These are phyloP conservation scores for Pulveroboletus sp. DNA, from an alignment of 768 basidiomycete species.

Conservation along the genomic window DNA sequence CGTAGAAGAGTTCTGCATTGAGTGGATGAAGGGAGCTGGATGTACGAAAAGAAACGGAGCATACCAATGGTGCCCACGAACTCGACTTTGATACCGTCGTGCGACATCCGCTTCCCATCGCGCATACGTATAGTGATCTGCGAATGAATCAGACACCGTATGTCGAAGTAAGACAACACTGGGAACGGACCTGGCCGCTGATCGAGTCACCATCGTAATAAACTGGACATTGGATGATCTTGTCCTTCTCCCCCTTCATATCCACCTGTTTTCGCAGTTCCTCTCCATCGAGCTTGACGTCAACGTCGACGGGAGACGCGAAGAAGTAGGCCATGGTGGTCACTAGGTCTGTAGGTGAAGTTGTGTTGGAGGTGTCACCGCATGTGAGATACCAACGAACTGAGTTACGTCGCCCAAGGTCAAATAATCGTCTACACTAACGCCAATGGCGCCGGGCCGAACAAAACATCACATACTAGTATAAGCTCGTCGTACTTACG, in stretches of 20 bases:
- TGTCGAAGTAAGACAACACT: background rate
- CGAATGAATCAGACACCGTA: background rate
- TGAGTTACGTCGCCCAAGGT: background rate
- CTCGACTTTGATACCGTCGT: constrained; percentile 97
- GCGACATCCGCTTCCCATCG: constrained; percentile 91
- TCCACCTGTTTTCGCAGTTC: constrained; percentile 87
- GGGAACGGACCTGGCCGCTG: constrained; percentile 65
- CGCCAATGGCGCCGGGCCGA: no score
- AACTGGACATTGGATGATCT: constrained; percentile 78
- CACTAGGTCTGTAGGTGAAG: background rate
- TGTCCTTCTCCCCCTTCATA: constrained; percentile 86
- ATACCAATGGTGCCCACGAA: constrained; percentile 93
- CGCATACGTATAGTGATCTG: constrained; percentile 85
- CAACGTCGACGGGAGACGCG: constrained; percentile 84
- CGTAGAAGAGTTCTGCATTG: constrained; percentile 77
- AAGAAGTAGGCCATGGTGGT: constrained; percentile 79
- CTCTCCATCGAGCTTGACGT: constrained; percentile 84
- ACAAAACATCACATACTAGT: no score
- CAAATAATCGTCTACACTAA: no score
- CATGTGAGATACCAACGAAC: no score
- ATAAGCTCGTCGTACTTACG: no score
- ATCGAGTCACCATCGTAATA: constrained; percentile 97
- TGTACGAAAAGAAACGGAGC: constrained; percentile 23
- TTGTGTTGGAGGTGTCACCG: no score
- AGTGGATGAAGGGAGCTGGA: background rate